These are phyloP conservation scores for Leptosphaerulina australis DNA, from an alignment of 2,329 filamentous ascomycete genomes.

Conservation along the genomic window DNA sequence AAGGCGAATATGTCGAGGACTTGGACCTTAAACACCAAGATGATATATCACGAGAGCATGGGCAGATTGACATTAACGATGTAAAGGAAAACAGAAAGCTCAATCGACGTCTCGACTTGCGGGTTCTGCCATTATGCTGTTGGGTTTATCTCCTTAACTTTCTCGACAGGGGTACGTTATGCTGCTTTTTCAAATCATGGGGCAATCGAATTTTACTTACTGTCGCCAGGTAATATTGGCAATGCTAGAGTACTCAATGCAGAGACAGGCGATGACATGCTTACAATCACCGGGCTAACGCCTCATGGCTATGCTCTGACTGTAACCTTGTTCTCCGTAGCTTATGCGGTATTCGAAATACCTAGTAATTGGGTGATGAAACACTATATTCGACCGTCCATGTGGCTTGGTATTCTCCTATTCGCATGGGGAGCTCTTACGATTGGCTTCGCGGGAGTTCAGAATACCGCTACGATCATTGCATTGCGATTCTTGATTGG, in stretches of 20 bases:
- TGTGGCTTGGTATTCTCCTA: constrained; percentile 53
- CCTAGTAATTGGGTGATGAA: constrained; percentile 68
- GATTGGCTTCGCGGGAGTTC: constrained; percentile 53
- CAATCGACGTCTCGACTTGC: constrained; percentile 53
- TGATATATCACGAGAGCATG: neutral
- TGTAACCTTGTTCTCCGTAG: constrained; percentile 39
- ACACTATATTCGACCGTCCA: constrained; percentile 55
- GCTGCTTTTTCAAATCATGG: too few relatives aligned
- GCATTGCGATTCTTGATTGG: constrained; percentile 52
- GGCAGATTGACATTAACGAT: constrained; percentile 9
- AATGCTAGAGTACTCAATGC: constrained; percentile 66
- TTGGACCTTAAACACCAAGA: constrained; percentile 1
- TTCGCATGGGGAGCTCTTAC: constrained; percentile 51
- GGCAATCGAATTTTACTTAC: neutral
- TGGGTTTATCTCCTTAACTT: constrained; percentile 68
- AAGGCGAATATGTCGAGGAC: constrained; percentile 4
- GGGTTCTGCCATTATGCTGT: constrained; percentile 68
- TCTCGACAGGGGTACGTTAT: constrained; percentile 55
- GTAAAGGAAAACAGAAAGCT: neutral
- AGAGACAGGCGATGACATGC: constrained; percentile 65
- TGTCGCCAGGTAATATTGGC: constrained; percentile 64
- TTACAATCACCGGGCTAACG: constrained; percentile 66
- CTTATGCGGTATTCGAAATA: constrained; percentile 51
- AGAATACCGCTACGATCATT: constrained; percentile 51
- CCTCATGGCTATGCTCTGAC: constrained; percentile 58